Base-by-base conservation (phyloP, 257 asterid genomes). In the Solanum habrochaites region DNA sequence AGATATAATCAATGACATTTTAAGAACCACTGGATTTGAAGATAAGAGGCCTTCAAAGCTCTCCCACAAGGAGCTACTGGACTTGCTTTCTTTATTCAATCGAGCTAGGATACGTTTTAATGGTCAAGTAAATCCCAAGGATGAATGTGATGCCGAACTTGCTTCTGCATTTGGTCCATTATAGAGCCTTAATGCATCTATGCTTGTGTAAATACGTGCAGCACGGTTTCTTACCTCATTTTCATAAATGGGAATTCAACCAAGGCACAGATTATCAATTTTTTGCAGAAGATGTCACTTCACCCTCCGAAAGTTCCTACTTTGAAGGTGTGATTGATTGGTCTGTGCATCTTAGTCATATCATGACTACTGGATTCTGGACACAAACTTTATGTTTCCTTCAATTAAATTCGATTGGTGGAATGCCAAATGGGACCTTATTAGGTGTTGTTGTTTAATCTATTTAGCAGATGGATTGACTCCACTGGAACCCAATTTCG, bases 21-120 rank as follows among this genome's bases (percentile, higher is more conserved):
- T 97, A 75, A 94, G 91, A 72, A 84, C 91, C 5, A 78, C 94
- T 87, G 94, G 94, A 32, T 96, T 90, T 89, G 90, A 75, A 90
- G 94, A 95, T 56, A 96, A 94, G 93, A 96, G 99, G 88, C 97
- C 99, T 49, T 87, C 96, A n/a, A 97, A 97, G 89, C 88, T 96
- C 87, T 89, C 95, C 1, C 91, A 93, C 2, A 91, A 92, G 64
- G 98, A 95, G 84, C 90, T 95, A 87, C 83, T 93, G 70, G 87
- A 87, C 83, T 85, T 94, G 92, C 88, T 94, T 86, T 91, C 90
- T 84, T 74, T 92, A 78, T 87, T 96, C 52, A 96, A 96, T 90
- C 93, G 89, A 88, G 92, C 92, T 83, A 98, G 98, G 85, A 83
- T 96, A n/a, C 87, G 87, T 82, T 96, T 96, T 89, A 94, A 87